Percentiles rank a stretch among this genome's conserved stretches.
Evolutionary conservation across 257 asterid species (phyloP).

Genomic region (Lycium barbarum): DNA sequence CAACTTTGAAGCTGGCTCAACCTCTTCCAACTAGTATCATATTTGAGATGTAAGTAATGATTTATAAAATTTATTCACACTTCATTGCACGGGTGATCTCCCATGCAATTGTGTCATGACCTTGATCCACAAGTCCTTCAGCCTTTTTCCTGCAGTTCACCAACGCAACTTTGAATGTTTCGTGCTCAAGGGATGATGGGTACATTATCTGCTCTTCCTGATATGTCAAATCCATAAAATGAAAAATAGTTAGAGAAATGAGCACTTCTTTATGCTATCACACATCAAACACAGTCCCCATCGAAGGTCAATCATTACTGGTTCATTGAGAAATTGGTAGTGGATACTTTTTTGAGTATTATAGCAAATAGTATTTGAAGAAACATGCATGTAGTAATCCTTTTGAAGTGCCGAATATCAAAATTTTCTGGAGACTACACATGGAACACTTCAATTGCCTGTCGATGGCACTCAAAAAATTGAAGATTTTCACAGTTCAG

Average conservation of each 20-base stretch:
- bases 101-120: conserved; percentile 54
- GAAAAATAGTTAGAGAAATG: neutral
- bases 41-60: conserved; percentile 4
- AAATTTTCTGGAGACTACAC: neutral
- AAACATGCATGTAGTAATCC: neutral
- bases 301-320: neutral
- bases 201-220: conserved; percentile 95
- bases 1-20: neutral
- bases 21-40: neutral
- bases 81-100: conserved; percentile 83
- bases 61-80: conserved; percentile 25
- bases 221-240: conserved; percentile 16
- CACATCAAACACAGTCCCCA: conserved; percentile 11
- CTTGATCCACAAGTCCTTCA: conserved; percentile 34
- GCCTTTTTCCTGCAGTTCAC: conserved; percentile 57
- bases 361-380: neutral
- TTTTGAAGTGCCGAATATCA: conserved; percentile 10
- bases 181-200: conserved; percentile 76
- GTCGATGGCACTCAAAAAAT: neutral
- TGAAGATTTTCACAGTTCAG: neutral
- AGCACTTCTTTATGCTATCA: neutral
- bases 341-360: neutral
- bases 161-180: conserved; percentile 66
- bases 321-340: neutral
- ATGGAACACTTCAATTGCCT: neutral